phyloP scores from a whole-genome alignment of 2,329 filamentous ascomycete species.

The Verticillium tricorpus region DNA sequence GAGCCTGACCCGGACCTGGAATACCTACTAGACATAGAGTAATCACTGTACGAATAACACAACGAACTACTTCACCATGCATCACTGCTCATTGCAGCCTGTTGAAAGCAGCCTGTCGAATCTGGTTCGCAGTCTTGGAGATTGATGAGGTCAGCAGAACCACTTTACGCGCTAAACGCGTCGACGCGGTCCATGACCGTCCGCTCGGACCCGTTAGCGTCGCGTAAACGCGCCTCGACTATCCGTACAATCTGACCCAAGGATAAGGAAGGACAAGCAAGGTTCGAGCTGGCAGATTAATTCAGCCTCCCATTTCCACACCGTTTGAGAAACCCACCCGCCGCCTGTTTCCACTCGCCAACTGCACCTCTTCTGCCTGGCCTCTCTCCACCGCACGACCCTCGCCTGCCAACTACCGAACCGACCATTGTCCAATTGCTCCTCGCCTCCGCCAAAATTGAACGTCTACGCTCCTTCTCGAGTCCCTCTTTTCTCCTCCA shows the following conservation, averaged over 20 bases:
- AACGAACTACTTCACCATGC: not conserved
- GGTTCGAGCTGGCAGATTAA: not conserved
- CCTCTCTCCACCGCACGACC: not conserved
- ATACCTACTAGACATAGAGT: conserved; percentile 4
- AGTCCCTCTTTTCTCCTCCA: not conserved
- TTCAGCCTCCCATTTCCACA: not conserved
- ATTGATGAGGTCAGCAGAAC: not conserved
- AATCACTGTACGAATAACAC: conserved; percentile 1
- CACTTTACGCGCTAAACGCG: not conserved
- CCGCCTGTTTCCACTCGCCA: not conserved
- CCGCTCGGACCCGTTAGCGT: not conserved
- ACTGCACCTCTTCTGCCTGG: not conserved
- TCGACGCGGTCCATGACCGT: conserved; percentile 3
- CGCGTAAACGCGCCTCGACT: not conserved
- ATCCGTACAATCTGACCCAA: not conserved
- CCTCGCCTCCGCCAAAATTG: not conserved
- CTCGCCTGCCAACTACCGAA: not conserved
- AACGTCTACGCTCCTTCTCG: not conserved
- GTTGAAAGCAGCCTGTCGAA: too few relatives aligned
- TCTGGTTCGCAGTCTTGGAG: not conserved
- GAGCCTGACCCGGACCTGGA: not conserved
- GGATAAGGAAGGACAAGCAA: not conserved
- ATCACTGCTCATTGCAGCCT: not conserved
- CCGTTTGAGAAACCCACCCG: not conserved
- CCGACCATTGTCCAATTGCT: not conserved